These are phyloP conservation scores for Hirschfeldia incana DNA, from an alignment of 345 rosid species.

Conservation along the genomic window DNA sequence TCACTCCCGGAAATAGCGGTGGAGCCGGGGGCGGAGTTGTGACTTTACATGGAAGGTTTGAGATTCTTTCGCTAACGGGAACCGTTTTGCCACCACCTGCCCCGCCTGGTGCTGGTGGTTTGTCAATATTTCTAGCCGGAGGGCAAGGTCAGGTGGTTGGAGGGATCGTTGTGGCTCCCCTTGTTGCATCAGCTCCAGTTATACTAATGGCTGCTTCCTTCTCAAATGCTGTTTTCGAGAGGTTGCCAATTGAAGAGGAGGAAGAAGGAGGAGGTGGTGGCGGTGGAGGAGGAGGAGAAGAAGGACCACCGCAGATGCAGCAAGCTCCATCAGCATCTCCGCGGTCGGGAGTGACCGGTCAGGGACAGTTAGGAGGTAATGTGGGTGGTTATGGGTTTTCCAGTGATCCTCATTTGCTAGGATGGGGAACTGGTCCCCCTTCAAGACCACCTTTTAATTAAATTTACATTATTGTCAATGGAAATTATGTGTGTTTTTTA, in stretches of 20 bases:
- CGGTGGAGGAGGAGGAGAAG: conserved; percentile 29
- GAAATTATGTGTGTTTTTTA: conserved; percentile 29
- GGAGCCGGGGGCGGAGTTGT: conserved; percentile 56
- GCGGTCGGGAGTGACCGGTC: conserved; percentile 58
- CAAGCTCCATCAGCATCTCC: conserved; percentile 57
- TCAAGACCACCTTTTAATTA: conserved; percentile 54
- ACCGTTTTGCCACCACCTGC: conserved; percentile 87
- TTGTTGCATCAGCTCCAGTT: conserved; percentile 68
- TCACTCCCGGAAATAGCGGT: conserved; percentile 40
- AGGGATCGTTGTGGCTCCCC: conserved; percentile 66
- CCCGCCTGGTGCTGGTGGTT: conserved; percentile 73
- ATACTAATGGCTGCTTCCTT: conserved; percentile 79
- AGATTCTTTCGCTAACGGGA: conserved; percentile 73
- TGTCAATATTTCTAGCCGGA: conserved; percentile 70
- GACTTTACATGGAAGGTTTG: conserved; percentile 79
- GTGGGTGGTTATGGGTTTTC: conserved; percentile 56
- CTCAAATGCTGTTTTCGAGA: conserved; percentile 72
- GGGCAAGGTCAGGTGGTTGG: conserved; percentile 86
- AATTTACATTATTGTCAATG: conserved; percentile 1
- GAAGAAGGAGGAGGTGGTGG: conserved; percentile 37
- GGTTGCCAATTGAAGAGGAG: conserved; percentile 63
- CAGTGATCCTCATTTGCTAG: conserved; percentile 60
- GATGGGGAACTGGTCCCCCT: conserved; percentile 61
- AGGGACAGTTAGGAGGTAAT: conserved; percentile 51
- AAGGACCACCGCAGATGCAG: conserved; percentile 45